These are phyloP conservation scores for Lathyrus sativus DNA, from an alignment of 306 rosid genomes.

Conservation along the genomic window DNA sequence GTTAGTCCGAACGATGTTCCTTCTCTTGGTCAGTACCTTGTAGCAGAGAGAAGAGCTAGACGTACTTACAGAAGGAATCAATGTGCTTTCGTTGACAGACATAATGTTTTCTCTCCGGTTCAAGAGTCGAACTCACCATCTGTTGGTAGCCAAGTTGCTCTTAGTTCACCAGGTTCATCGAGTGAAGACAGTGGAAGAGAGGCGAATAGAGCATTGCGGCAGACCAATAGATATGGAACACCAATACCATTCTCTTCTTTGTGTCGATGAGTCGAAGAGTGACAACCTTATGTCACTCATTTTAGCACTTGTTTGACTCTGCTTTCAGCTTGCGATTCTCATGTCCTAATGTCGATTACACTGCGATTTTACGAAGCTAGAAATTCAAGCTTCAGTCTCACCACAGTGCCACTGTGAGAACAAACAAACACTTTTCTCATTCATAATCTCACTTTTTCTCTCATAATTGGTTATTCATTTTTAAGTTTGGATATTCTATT, in stretches of 20 bases:
- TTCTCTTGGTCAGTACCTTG: conserved; percentile 75
- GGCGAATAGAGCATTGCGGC: conserved; percentile 39
- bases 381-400: neutral
- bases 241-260: conserved; percentile 43
- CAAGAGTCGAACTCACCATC: conserved; percentile 41
- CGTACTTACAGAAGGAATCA: conserved; percentile 40
- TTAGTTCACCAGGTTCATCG: conserved; percentile 30
- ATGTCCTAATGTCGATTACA: neutral
- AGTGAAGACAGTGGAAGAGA: conserved; percentile 35
- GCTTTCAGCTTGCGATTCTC: neutral
- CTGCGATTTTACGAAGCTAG: neutral
- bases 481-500: conserved; percentile 11
- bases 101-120: conserved; percentile 42
- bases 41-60: conserved; percentile 58
- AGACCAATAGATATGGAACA: conserved; percentile 43
- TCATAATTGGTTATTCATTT: conserved; percentile 30
- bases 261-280: conserved; percentile 41
- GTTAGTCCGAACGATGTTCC: conserved; percentile 43
- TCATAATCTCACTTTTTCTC: conserved; percentile 16
- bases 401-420: neutral
- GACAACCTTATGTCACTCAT: neutral
- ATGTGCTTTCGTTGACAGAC: conserved; percentile 37
- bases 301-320: neutral
- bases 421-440: neutral
- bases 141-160: conserved; percentile 45